Evolutionary conservation across 345 rosid species (phyloP).

Genomic region (Hibiscus syriacus): DNA sequence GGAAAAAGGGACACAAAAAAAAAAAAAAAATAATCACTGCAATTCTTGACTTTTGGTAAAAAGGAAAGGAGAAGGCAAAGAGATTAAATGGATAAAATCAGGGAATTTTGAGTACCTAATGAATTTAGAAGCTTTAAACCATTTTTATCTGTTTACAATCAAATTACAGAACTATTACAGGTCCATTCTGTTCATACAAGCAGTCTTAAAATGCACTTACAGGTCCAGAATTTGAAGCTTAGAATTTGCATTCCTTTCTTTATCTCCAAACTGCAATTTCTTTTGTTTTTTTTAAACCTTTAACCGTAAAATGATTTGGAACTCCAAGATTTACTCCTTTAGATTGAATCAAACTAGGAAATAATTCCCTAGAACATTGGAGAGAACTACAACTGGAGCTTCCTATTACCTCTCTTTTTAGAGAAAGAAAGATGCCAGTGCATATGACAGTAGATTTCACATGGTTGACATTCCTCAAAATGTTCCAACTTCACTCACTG

Average conservation of each 20-base stretch:
- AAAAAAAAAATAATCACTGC: neutral
- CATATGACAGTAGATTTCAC: constrained; percentile 14
- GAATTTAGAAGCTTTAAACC: neutral
- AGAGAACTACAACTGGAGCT: neutral
- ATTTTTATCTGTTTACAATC: neutral
- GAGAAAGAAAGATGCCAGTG: neutral
- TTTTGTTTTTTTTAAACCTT: neutral
- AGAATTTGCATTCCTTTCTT: neutral
- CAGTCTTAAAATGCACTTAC: neutral
- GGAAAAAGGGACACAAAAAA: no score
- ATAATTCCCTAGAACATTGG: neutral
- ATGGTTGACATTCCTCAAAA: constrained; percentile 16
- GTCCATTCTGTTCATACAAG: neutral
- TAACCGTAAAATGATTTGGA: neutral
- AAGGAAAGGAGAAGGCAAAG: no score
- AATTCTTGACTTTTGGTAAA: neutral
- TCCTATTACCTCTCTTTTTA: no score
- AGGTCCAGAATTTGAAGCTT: neutral
- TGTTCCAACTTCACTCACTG: neutral
- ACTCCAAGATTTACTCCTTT: neutral
- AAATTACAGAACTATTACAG: neutral
- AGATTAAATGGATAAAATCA: neutral
- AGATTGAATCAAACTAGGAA: neutral
- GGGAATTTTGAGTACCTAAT: neutral
- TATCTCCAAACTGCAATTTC: neutral